A percentile compares a stretch with the other conserved stretches of the same genome.
Conservation (phyloP, 805 yeast genomes). For the Metschnikowia henanensis region DNA sequence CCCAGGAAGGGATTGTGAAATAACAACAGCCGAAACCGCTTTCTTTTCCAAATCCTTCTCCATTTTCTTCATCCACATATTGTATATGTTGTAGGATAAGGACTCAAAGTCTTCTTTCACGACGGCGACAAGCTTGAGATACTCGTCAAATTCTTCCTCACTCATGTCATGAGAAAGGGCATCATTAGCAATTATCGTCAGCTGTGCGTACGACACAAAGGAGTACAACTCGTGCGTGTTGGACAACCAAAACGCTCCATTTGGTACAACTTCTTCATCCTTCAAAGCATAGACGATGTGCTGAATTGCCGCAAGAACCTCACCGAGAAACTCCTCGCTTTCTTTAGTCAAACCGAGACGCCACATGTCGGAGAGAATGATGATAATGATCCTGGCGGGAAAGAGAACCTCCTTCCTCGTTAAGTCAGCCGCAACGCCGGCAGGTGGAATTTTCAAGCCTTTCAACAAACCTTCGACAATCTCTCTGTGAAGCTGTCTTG, state of each 20-base stretch:
- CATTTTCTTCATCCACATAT: constrained; percentile 95
- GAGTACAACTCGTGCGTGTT: constrained; percentile 95
- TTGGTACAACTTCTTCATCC: constrained; percentile 84
- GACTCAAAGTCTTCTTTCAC: constrained; percentile 94
- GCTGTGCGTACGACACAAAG: constrained; percentile 91
- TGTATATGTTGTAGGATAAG: constrained; percentile 89
- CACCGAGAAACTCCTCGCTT: constrained; percentile 87
- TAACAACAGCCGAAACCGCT: constrained; percentile 91
- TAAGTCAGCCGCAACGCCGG: constrained; percentile 80
- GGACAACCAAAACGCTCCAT: constrained; percentile 97
- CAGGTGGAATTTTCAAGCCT: constrained; percentile 82
- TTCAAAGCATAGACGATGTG: constrained; percentile 73
- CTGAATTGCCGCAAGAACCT: constrained; percentile 84
- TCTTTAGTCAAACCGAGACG: constrained; percentile 90
- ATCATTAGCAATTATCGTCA: constrained; percentile 85
- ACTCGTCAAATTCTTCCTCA: constrained; percentile 86
- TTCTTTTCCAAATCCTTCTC: constrained; percentile 88
- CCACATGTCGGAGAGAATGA: constrained; percentile 97
- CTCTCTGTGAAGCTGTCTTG: constrained; percentile 73
- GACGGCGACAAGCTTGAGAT: constrained; percentile 82
- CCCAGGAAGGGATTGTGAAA: constrained; percentile 95
- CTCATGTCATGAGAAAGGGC: constrained; percentile 80
- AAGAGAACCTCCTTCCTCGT: constrained; percentile 89
- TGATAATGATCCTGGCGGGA: constrained; percentile 94
- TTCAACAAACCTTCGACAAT: constrained; percentile 83